Evolutionary conservation across 306 rosid species (phyloP), one percentile per base, ranked within the genome.

Genomic region (Glycyrrhiza uralensis): DNA sequence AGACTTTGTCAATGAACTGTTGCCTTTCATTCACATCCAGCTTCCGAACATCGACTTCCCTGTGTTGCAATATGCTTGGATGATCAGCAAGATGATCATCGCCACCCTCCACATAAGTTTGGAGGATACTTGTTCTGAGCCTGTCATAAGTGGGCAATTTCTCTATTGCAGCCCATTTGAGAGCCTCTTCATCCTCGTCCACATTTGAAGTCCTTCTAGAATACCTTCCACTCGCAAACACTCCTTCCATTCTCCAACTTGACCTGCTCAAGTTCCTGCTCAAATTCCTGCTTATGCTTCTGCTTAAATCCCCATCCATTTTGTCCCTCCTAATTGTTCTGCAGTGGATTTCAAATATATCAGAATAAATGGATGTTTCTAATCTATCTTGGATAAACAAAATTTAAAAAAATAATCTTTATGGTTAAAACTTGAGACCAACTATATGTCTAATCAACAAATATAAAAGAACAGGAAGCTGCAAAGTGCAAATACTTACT

Each of bases 111-210:
- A 77, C 72, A 56, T 32, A 79, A 28, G 89, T 83, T 72, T 87
- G 75, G 4, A 93, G 76, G 38, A 93, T 86, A 61, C 97, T 85
- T 33, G 98, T 93, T 76, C 97, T 80, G 1, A 93, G 81, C 33
- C 98, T 86, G 75, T 89, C 78, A 45, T 90, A 93, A 3, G 98
- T 93, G 1, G 98, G 98, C 2, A 93, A 72, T 46, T 75, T 93
- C 71, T 93, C 98, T 56, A 93, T 91, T 59, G 97, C 98, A 22
- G 98, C 97, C 98, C 98, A 91, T 14, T 54, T 87, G 5, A 93
- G 86, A 69, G 98, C 90, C 64, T 93, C 98, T 72, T 93, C 96
- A 19, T 93, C 98, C 15, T 93, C 96, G 0, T 86, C 89, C 7
- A 54, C 75, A 1, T 36, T 80, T 1, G 78, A 69, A 14, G 77